Base-by-base conservation (phyloP, 2,329 filamentous ascomycete species). In the Trichoderma sp. region DNA sequence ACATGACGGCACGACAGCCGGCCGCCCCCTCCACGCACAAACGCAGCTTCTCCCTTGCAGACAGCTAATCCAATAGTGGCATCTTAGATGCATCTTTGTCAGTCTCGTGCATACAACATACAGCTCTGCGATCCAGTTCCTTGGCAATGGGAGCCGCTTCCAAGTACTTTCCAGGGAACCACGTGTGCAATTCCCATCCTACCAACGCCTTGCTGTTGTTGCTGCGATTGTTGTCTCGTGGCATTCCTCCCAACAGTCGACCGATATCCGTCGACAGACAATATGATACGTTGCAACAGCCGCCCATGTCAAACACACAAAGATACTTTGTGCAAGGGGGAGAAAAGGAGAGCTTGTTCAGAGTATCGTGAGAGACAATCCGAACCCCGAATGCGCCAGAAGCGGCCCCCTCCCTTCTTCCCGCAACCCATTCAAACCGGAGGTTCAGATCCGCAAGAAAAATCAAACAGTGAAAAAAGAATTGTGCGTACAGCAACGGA, bases 251-350 rank as follows among this genome's bases (percentile, higher is more conserved):
- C 71, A 73, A 66, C 29, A 5, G 31, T 63, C 72, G 50, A 29
- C 21, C 64, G 59, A n/a, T 38, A 53, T 64, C 56, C 72, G 72
- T 41, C 29, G 65, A 69, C 72, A 62, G 65, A 69, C 72, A 62
- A 69, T 68, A 64, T 56, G 11, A 75, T 75, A 64, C 64, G 7
- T 64, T 64, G 45, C 21, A 41, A 59, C 60, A 64, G 24, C n/a
- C 63, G 29, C 24, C 53, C n/a, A 35, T 29, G 29, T 2, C 56
- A 72, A 69, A 50, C 27, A 33, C 27, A 21, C 50, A 31, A 50
- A 24, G 8, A 31, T 35, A 27, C 50, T 18, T 59, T 69, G 31
- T 16, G 18, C 35, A 59, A 38, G 38, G 29, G 24, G 14, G 35
- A 21, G 21, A 12, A 31, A 38, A 14, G 27, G 29, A 73, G 35